phyloP scores from a whole-genome alignment of 148 eudicot species.

The Camellia japonica region DNA sequence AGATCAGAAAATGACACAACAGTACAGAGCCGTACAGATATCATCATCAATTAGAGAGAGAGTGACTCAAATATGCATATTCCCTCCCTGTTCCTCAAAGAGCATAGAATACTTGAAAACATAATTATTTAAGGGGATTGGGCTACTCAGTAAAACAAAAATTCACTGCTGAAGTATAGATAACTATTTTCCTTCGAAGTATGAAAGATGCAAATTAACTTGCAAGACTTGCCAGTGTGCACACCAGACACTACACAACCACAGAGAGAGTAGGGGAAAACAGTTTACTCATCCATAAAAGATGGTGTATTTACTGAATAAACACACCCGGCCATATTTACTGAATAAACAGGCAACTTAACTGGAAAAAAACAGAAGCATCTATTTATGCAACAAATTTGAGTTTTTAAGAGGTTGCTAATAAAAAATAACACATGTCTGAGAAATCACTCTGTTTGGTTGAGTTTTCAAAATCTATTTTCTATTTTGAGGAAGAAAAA shows the following conservation, averaged over 20 bases:
- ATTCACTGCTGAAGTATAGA: too few species aligned
- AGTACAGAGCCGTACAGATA: not conserved
- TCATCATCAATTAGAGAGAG: not conserved
- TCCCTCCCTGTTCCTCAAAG: not conserved
- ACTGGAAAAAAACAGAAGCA: not conserved
- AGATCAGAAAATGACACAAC: not conserved
- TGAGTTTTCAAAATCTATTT: too few species aligned
- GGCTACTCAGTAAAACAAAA: not conserved
- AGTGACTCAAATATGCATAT: not conserved
- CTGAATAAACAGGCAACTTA: not conserved
- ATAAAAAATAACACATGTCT: too few species aligned
- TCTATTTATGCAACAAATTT: too few species aligned
- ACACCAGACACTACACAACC: not conserved
- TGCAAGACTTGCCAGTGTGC: conserved; percentile 4
- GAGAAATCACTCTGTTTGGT: too few species aligned
- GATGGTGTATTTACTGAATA: not conserved
- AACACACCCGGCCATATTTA: not conserved
- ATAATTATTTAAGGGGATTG: not conserved
- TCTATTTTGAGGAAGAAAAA: too few species aligned
- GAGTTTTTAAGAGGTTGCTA: too few species aligned
- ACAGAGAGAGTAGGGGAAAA: not conserved
- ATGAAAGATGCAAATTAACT: not conserved
- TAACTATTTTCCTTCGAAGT: not conserved
- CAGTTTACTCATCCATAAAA: not conserved
- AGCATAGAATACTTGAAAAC: not conserved